Base-by-base conservation (phyloP, 495 filamentous ascomycete species). In the Cudoniella acicularis region DNA sequence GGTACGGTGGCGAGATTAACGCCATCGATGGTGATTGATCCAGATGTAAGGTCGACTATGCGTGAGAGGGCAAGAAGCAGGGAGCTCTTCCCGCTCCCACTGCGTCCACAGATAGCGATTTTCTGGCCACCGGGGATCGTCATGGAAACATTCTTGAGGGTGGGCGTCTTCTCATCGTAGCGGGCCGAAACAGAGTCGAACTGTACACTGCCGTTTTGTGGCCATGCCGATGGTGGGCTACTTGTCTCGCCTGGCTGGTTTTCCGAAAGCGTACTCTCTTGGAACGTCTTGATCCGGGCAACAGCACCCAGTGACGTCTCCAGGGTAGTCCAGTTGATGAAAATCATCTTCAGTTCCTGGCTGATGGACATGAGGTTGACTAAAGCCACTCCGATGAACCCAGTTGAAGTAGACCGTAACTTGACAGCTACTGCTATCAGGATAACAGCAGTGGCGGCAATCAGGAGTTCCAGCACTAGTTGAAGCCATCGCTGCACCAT, bases 51-150 rank as follows among this genome's bases (percentile, higher is more conserved):
- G 1, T 69, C 67, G 2, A 78, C 49, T 1, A 78, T 55, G 1
- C 67, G 61, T 0, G 79, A 61, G 13, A 81, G 66, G 0, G 70
- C 24, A 0, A 69, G 60, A 11, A 79, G 52, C 0, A 77, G 24
- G 0, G 70, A 68, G 18, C 67, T 67, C 71, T 63, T 81, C 75
- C 60, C 59, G 21, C 55, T 63, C 40, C 72, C 72, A n/a, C 64
- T 73, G 16, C 69, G 56, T 10, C 72, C 72, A 49, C 67, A 70
- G n/a, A 73, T 69, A n/a, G 57, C 71, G 26, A 73, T 36, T 43
- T 64, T 64, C 75, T 97, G 88, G 1, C 84, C 84, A 0, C 93
- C 81, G 53, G 85, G 76, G 45, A 98, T 90, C 11, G 21, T 8
- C 21, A 20, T 10, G 17, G 6, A 36, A 9, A 52, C 47, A 52